A percentile compares a stretch with the other conserved stretches of the same genome.
Evolutionary conservation across 2,329 filamentous ascomycete species (phyloP).

Genomic region (Aspergillus spinulosporus): DNA sequence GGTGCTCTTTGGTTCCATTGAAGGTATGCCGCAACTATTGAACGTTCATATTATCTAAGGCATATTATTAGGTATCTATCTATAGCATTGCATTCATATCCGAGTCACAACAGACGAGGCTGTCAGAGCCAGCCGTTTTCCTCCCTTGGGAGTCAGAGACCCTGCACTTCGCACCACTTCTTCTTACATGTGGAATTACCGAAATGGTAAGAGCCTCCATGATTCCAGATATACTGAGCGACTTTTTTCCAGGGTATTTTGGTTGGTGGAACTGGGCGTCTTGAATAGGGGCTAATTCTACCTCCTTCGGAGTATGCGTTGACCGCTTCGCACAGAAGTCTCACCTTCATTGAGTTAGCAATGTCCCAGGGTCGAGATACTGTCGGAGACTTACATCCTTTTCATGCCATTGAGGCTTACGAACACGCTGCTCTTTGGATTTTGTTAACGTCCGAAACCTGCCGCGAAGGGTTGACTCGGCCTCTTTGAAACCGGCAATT

Average conservation of each 20-base stretch:
- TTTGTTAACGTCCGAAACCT: slow-evolving; percentile 50
- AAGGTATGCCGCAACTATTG: slow-evolving; percentile 5
- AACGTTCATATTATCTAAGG: slow-evolving; percentile 5
- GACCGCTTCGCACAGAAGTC: slow-evolving; percentile 45
- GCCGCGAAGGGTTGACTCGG: slow-evolving; percentile 51
- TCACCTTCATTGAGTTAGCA: slow-evolving; percentile 32
- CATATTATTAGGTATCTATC: slow-evolving; percentile 1
- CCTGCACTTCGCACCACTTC: slow-evolving; percentile 56
- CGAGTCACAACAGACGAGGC: background rate
- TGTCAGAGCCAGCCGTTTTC: background rate
- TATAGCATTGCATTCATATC: background rate
- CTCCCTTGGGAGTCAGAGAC: slow-evolving; percentile 12
- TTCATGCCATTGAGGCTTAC: slow-evolving; percentile 47
- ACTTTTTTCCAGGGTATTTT: slow-evolving; percentile 63
- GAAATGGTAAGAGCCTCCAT: slow-evolving; percentile 60
- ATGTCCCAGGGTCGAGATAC: background rate
- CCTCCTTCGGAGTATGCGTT: slow-evolving; percentile 23
- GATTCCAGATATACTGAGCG: slow-evolving; percentile 52
- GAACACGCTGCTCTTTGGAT: slow-evolving; percentile 45
- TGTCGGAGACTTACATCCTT: slow-evolving; percentile 42
- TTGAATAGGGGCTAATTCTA: slow-evolving; percentile 3
- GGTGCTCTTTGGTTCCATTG: background rate
- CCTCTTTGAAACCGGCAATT: slow-evolving; percentile 45
- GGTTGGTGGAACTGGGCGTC: slow-evolving; percentile 23
- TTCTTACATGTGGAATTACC: slow-evolving; percentile 63